Evolutionary conservation across 305 asterid species (phyloP).

Genomic region (Withania somnifera): DNA sequence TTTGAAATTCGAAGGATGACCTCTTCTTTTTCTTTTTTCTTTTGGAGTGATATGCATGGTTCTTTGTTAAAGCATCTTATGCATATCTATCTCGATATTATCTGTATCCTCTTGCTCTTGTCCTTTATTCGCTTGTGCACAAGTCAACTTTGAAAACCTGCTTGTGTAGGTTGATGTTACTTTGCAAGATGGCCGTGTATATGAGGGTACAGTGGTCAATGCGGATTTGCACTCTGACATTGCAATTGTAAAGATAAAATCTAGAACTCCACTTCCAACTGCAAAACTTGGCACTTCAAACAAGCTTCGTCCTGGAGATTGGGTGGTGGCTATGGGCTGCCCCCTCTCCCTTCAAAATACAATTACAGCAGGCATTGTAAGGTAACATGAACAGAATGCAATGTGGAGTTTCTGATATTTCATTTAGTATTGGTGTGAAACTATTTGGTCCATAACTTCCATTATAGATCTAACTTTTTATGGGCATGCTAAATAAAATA

Average conservation of each 20-base stretch:
- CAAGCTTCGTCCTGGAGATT: constrained; percentile 90
- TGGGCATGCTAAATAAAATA: not conserved
- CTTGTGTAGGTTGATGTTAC: constrained; percentile 70
- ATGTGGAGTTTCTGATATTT: not conserved
- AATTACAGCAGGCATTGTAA: constrained; percentile 80
- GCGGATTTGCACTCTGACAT: constrained; percentile 77
- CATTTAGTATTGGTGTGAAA: not conserved
- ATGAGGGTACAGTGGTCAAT: constrained; percentile 77
- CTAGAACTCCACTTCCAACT: constrained; percentile 73
- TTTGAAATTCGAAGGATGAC: not conserved
- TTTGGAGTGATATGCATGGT: not conserved
- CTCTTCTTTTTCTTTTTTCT: not conserved
- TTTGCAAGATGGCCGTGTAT: constrained; percentile 87
- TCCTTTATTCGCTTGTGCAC: not conserved
- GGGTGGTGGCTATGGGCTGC: constrained; percentile 93
- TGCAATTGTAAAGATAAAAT: constrained; percentile 67
- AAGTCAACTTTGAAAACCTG: not conserved
- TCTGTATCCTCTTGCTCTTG: not conserved
- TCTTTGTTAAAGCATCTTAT: not conserved
- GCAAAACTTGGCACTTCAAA: constrained; percentile 79
- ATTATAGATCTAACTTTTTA: not conserved
- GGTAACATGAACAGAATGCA: constrained; percentile 25
- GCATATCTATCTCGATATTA: not conserved
- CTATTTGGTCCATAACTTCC: not conserved
- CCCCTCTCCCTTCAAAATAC: constrained; percentile 89